Evolutionary conservation across 1,139 yeast species (phyloP), one percentile per base, ranked within the genome.

Genomic region (Saccharomyces hybrid): DNA sequence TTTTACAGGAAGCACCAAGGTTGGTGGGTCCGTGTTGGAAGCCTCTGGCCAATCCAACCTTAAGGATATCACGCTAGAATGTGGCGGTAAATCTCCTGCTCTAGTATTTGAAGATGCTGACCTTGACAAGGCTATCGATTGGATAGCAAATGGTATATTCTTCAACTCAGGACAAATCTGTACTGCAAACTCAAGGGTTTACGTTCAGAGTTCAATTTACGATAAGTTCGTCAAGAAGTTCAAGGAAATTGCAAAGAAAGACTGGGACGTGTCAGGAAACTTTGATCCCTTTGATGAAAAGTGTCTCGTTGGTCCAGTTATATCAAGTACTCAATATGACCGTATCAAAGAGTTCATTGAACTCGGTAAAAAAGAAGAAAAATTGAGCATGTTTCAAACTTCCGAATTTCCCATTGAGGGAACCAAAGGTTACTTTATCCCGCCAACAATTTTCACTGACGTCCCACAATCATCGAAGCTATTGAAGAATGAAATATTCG

Each of bases 11-110:
- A 76, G 80, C 14, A 75, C 79, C 0, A 77, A 75, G 25, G 83
- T 86, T 16, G 91, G 91, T 58, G 75, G 65, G 27, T 59, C 77
- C 58, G 61, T 78, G 32, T 75, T 85, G 59, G 88, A 83, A 62
- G 70, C 73, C 55, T 75, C 80, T 52, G 95, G 95, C 26, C 78
- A 89, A 23, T 68, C 77, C 9, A 75, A 79, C 59, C 67, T 79
- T 64, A 88, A 88, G 71, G 88, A 89, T 8, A 83, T 86, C 32
- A 82, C 95, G n/a, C 73, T 90, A 64, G 98, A 90, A 73, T 85
- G 95, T 66, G 98, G 98, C 60, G 97, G 97, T 57, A 90, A 90
- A 69, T 84, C 93, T 20, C 90, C 90, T 62, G 80, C 81, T 70
- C 79, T 81, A 68, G 82, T 79, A 56, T 85, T 84, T 74, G 84